These are phyloP conservation scores for Colletotrichum salicis DNA, from an alignment of 2,329 filamentous ascomycete genomes.

Conservation along the genomic window DNA sequence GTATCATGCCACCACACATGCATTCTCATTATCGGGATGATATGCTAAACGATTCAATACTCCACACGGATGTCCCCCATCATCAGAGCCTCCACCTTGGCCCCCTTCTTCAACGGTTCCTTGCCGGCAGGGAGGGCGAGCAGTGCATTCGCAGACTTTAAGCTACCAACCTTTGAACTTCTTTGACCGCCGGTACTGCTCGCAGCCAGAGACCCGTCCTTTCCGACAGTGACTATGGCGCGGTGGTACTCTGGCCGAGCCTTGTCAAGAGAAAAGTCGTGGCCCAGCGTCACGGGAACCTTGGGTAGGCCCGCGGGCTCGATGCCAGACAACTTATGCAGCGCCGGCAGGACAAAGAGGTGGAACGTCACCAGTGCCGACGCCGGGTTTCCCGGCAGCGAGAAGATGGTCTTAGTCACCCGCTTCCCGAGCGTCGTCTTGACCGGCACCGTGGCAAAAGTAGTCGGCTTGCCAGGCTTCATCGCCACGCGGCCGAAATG, in stretches of 20 bases:
- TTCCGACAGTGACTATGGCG: conserved; percentile 74
- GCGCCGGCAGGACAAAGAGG: conserved; percentile 88
- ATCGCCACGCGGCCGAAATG: conserved; percentile 96
- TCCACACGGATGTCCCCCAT: conserved; percentile 66
- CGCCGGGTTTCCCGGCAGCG: conserved; percentile 92
- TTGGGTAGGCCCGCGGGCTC: conserved; percentile 74
- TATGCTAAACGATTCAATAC: neutral
- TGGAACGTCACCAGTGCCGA: conserved; percentile 93
- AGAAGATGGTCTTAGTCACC: conserved; percentile 80
- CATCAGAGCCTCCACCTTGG: conserved; percentile 79
- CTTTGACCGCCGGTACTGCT: conserved; percentile 89
- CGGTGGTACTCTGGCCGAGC: conserved; percentile 89
- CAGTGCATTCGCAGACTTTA: conserved; percentile 88
- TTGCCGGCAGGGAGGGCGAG: conserved; percentile 77
- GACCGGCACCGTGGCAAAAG: conserved; percentile 87
- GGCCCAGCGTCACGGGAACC: conserved; percentile 76
- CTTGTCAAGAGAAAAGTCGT: conserved; percentile 80
- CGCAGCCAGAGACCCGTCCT: conserved; percentile 77
- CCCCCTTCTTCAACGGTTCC: conserved; percentile 74
- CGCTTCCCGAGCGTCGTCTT: conserved; percentile 69
- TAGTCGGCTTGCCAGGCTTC: conserved; percentile 98
- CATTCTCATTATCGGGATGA: neutral
- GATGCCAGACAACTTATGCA: conserved; percentile 81
- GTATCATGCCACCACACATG: neutral
- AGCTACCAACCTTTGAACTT: conserved; percentile 88